phyloP scores from a whole-genome alignment of 441 rosid species.

The Breynia disticha region DNA sequence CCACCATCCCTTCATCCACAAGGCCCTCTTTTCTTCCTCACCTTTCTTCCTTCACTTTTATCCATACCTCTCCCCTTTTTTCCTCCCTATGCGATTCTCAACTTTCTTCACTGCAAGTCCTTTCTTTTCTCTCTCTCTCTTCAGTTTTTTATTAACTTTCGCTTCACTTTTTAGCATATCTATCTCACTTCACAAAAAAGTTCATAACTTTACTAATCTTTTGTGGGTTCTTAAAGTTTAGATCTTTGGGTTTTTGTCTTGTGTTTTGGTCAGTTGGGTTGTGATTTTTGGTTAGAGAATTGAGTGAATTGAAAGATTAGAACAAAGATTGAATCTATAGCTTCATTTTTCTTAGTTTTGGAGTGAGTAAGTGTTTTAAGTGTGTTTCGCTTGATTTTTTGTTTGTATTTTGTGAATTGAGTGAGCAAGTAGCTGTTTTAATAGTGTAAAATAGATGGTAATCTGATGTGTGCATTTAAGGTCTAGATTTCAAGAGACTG shows the following conservation, averaged over 20 bases:
- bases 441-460: too few relatives aligned
- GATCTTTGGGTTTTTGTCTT: background rate
- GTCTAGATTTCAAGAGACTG: too few relatives aligned
- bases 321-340: too few relatives aligned
- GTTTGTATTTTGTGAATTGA: too few relatives aligned
- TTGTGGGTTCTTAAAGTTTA: background rate
- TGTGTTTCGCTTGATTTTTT: too few relatives aligned
- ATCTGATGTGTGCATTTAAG: too few relatives aligned
- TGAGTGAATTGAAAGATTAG: too few relatives aligned
- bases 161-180: background rate
- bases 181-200: background rate
- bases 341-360: too few relatives aligned
- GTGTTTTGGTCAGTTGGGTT: background rate
- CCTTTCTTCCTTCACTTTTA: constrained; percentile 8
- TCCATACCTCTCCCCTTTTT: constrained; percentile 1
- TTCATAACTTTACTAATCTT: background rate
- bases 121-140: background rate
- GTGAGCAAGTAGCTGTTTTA: too few relatives aligned
- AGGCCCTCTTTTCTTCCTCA: background rate
- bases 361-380: too few relatives aligned
- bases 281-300: too few relatives aligned
- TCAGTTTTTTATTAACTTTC: background rate
- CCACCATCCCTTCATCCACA: background rate
- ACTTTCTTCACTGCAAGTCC: constrained; percentile 1
- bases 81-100: background rate